Conservation (phyloP, 805 yeast genomes). For the Sugiyamaella smithiae region DNA sequence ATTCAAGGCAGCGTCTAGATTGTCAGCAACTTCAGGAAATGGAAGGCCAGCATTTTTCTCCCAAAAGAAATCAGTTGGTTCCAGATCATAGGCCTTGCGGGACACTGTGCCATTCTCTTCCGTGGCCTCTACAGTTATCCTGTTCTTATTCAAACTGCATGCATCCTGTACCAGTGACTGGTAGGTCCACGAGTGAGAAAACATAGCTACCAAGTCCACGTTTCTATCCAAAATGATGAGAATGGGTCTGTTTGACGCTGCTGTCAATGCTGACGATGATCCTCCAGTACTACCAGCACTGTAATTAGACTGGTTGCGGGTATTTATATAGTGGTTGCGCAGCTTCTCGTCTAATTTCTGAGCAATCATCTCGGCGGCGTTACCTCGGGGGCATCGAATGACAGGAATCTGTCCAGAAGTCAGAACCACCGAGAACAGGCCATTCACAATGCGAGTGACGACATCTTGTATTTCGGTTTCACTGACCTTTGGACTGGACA, state of each 20-base stretch:
- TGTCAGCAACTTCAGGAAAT: slow-evolving; percentile 98
- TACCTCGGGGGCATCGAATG: slow-evolving; percentile 85
- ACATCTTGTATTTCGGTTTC: slow-evolving; percentile 70
- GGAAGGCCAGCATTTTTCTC: slow-evolving; percentile 76
- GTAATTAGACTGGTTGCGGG: slow-evolving; percentile 32
- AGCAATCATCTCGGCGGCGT: slow-evolving; percentile 94
- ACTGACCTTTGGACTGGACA: slow-evolving; percentile 67
- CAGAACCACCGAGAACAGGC: slow-evolving; percentile 74
- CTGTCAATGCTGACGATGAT: slow-evolving; percentile 8
- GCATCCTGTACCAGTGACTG: slow-evolving; percentile 96
- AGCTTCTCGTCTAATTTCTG: slow-evolving; percentile 78
- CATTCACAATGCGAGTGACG: slow-evolving; percentile 72
- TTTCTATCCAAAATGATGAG: slow-evolving; percentile 82
- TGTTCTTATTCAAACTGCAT: slow-evolving; percentile 74
- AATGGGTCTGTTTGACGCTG: slow-evolving; percentile 52
- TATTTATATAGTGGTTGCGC: slow-evolving; percentile 80
- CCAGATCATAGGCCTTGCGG: slow-evolving; percentile 76
- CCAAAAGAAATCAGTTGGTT: slow-evolving; percentile 95
- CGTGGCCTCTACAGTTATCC: slow-evolving; percentile 42
- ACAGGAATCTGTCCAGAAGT: slow-evolving; percentile 82
- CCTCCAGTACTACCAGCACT: neutral
- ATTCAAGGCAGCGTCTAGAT: slow-evolving; percentile 80
- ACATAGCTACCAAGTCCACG: slow-evolving; percentile 88
- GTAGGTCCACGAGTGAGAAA: slow-evolving; percentile 96
- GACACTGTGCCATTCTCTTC: slow-evolving; percentile 34